A percentile compares a stretch with the other conserved stretches of the same genome.
These are phyloP conservation scores for Dendrostoma leiphaemia DNA, from an alignment of 2,329 filamentous ascomycete genomes.

Conservation along the genomic window DNA sequence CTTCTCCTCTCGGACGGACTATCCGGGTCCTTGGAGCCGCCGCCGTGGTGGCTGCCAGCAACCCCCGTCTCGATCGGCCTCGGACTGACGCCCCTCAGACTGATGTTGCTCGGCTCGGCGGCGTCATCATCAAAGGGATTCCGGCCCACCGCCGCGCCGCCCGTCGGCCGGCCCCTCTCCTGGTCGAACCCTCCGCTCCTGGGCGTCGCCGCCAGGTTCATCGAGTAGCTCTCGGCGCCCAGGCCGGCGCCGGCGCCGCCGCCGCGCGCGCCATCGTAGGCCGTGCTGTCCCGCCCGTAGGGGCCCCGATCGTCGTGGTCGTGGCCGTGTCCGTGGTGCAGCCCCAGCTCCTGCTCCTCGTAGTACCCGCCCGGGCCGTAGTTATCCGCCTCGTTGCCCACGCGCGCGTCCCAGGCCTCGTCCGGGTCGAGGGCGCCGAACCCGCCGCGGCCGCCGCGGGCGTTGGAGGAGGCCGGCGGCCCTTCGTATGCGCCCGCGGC, in stretches of 20 bases:
- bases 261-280: constrained; percentile 33
- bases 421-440: constrained; percentile 75
- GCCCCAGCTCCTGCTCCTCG: constrained; percentile 73
- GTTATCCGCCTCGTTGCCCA: constrained; percentile 69
- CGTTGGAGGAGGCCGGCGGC: constrained; percentile 37
- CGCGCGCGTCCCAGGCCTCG: constrained; percentile 80
- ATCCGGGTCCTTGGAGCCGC: constrained; percentile 38
- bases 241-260: constrained; percentile 26
- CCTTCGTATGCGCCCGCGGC: constrained; percentile 72
- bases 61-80: constrained; percentile 61
- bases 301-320: constrained; percentile 56
- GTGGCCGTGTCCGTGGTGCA: too few relatives aligned
- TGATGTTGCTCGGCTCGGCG: constrained; percentile 59
- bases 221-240: constrained; percentile 39
- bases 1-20: constrained; percentile 68
- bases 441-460: constrained; percentile 45
- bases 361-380: constrained; percentile 64
- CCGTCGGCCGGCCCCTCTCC: constrained; percentile 42
- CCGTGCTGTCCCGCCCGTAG: constrained; percentile 34
- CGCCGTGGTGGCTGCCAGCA: too few relatives aligned
- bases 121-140: constrained; percentile 72
- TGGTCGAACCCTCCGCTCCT: constrained; percentile 26
- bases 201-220: constrained; percentile 44
- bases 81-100: constrained; percentile 71
- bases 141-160: constrained; percentile 35